Evolutionary conservation across 176 grass and related monocot genomes (phyloP), one percentile per base, ranked within the genome.

Genomic region (Oryza meyeriana): DNA sequence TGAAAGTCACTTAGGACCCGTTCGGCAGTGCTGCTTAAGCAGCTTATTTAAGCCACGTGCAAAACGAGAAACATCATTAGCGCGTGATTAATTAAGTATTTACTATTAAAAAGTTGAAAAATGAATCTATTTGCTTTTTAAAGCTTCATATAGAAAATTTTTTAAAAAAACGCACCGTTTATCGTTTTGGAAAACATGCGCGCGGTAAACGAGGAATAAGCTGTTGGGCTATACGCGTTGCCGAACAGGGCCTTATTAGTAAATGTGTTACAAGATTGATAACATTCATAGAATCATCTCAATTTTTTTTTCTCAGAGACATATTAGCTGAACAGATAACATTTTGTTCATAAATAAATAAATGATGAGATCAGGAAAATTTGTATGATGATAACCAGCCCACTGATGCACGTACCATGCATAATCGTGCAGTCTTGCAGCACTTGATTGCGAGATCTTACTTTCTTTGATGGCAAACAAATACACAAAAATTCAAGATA

Each of bases 381-480:
- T 64, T 64, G 11, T 24, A n/a, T 55, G 55, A 71, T 71, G 33
- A 35, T 58, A 81, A 35, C 71, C 57, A 78, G 28, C 29, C 44
- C 81, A 75, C 61, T 39, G 1, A 28, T 77, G 71, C 70, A 85
- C 40, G 71, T 86, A 71, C 55, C 82, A 71, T 81, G 65, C 41
- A 78, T 18, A 65, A 24, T 12, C 8, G 2, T 62, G 79, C 61
- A 73, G 79, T 86, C 79, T 61, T 38, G 38, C 36, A 38, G 61
- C 66, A 86, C 66, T 90, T 62, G 79, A 90, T 90, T 48, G 40
- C 62, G 26, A 74, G 57, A 78, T 90, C 74, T 39, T 33, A 24
- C 83, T 86, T 90, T 90, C 84, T 78, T 70, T 66, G 31, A 79
- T 82, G 84, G 74, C 28, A 79, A 86, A 79, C 74, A 83, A 86